phyloP scores from a whole-genome alignment of 352 stramenopile species.

The Phytopythium mirpurense region DNA sequence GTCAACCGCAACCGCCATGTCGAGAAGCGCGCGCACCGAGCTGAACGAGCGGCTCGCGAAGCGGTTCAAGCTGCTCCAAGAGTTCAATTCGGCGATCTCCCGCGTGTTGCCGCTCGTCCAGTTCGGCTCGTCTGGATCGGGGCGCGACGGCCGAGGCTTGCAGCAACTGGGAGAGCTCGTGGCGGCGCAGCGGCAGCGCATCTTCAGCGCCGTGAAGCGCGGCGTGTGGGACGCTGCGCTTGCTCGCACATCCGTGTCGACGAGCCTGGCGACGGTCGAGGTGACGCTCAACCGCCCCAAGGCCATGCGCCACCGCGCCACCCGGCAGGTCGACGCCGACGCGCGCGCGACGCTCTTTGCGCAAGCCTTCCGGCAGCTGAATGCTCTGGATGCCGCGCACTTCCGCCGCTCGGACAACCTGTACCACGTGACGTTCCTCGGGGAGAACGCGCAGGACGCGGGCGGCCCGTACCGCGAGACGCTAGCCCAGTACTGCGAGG shows the following conservation, averaged over 20 bases:
- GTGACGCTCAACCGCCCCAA: slow-evolving; percentile 77
- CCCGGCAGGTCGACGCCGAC: slow-evolving; percentile 49
- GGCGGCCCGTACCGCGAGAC: slow-evolving; percentile 86
- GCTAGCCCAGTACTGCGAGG: slow-evolving; percentile 76
- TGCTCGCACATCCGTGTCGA: slow-evolving; percentile 35
- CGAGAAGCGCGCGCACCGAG: slow-evolving; percentile 4
- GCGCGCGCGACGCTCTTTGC: slow-evolving; percentile 73
- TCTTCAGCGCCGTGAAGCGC: slow-evolving; percentile 73
- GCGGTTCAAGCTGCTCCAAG: slow-evolving; percentile 71
- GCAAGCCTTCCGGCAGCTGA: slow-evolving; percentile 81
- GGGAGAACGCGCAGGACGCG: slow-evolving; percentile 82
- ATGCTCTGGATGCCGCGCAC: slow-evolving; percentile 49
- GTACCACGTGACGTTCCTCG: slow-evolving; percentile 83
- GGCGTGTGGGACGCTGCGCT: slow-evolving; percentile 69
- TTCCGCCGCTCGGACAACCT: slow-evolving; percentile 66
- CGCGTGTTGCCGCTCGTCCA: slow-evolving; percentile 48
- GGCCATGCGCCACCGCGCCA: slow-evolving; percentile 71
- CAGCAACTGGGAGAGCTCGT: slow-evolving; percentile 27
- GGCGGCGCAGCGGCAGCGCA: slow-evolving; percentile 41
- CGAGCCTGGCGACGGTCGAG: slow-evolving; percentile 39
- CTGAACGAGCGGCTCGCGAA: slow-evolving; percentile 40
- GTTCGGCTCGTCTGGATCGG: slow-evolving; percentile 20
- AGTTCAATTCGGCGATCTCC: slow-evolving; percentile 62
- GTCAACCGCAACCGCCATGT: neutral
- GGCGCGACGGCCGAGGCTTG: neutral